These are phyloP conservation scores for Aspergillus indologenus DNA, from an alignment of 495 filamentous ascomycete species.

Conservation along the genomic window DNA sequence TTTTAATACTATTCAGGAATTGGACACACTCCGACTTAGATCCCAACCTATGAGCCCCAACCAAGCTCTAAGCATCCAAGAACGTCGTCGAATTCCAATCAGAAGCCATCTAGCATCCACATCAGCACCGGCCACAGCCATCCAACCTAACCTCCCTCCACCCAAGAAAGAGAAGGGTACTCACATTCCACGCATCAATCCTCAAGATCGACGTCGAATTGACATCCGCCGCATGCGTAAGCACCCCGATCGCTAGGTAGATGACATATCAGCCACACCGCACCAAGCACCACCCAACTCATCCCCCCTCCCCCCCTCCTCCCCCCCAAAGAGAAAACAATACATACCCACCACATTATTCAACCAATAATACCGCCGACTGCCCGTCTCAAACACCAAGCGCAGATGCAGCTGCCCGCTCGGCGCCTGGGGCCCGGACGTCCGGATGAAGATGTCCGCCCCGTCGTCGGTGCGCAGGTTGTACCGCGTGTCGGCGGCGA, in stretches of 20 bases:
- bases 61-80: neutral
- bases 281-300: neutral
- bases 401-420: conserved; percentile 28
- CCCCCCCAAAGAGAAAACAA: neutral
- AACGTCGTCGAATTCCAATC: conserved; percentile 4
- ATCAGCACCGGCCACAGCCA: neutral
- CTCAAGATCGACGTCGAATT: conserved; percentile 17
- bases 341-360: conserved; percentile 35
- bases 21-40: no score
- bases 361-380: conserved; percentile 33
- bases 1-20: no score
- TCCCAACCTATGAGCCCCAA: no score
- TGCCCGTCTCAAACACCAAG: conserved; percentile 28
- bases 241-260: conserved; percentile 26
- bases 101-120: neutral
- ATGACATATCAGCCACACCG: neutral
- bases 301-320: neutral
- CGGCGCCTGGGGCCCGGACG: conserved; percentile 23
- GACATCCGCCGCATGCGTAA: conserved; percentile 16
- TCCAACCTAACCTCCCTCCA: neutral
- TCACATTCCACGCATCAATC: conserved; percentile 37
- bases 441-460: conserved; percentile 27
- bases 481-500: conserved; percentile 34
- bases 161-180: conserved; percentile 4
- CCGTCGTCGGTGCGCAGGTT: conserved; percentile 33